Percentiles rank a stretch among this genome's conserved stretches.
Evolutionary conservation across 2,329 filamentous ascomycete genomes (phyloP).

Genomic region (Xylariaceae sp.): DNA sequence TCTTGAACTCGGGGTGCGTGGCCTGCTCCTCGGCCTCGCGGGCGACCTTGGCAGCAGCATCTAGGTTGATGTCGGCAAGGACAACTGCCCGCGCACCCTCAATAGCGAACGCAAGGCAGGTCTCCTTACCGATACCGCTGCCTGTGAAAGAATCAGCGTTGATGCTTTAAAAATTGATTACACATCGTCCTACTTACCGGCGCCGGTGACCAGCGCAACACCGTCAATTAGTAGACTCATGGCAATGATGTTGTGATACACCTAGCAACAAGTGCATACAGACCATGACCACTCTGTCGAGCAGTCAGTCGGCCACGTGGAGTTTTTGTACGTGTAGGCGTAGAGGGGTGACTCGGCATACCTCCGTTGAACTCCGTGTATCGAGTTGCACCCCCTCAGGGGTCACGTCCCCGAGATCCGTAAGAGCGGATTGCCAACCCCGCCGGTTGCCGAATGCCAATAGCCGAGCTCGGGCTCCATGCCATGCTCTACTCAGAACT

Average conservation of each 20-base stretch:
- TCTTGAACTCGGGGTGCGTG: conserved; percentile 14
- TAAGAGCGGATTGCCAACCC: not conserved
- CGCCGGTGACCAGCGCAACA: conserved; percentile 1
- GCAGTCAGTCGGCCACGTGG: not conserved
- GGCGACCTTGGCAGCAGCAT: conserved; percentile 13
- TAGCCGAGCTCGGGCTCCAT: not conserved
- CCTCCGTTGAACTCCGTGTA: not conserved
- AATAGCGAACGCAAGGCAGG: conserved; percentile 12
- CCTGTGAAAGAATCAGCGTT: conserved; percentile 7
- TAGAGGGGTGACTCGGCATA: not conserved
- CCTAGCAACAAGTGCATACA: not conserved
- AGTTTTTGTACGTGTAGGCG: not conserved
- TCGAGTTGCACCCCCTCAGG: not conserved
- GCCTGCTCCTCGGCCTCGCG: conserved; percentile 10
- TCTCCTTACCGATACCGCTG: conserved; percentile 22
- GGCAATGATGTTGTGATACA: not conserved
- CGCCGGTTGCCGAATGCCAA: not conserved
- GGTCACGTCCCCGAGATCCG: not conserved
- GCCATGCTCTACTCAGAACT: not conserved
- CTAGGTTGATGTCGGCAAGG: conserved; percentile 18
- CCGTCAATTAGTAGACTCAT: conserved; percentile 5
- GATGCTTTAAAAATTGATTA: not conserved
- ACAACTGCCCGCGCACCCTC: conserved; percentile 18
- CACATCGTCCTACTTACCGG: not conserved
- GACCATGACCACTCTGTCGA: not conserved